Evolutionary conservation across 768 basidiomycete genomes (phyloP), one percentile per base, ranked within the genome.

Genomic region (Chiua virens): DNA sequence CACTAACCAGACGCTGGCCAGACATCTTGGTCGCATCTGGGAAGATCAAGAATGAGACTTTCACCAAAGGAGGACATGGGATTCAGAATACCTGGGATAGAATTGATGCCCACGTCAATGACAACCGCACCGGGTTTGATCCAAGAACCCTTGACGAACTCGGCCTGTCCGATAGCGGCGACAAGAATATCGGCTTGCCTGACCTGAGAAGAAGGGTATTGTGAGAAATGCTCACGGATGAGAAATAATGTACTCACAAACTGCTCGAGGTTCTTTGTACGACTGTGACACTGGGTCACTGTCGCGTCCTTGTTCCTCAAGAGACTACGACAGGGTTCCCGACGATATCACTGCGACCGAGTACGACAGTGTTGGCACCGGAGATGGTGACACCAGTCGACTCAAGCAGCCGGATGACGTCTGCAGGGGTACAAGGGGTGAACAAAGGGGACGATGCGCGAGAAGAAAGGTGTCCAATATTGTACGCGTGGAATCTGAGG

Each of bases 81-180:
- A 28, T 9, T 14, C 15, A 37, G 67, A 69, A 52, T 67, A 89
- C 92, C 93, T 55, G 90, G 87, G 47, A 98, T 79, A 65, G 90
- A 96, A 73, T 98, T 99, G 63, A 95, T 98, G 42, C 97, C 97
- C 48, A 99, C 97, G 63, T 99, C 97, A 57, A 99, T 93, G 46
- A 99, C 92, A 44, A 96, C 83, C 23, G 89, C 92, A 32, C 95
- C 97, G 4, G 87, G 86, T 72, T 98, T 98, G 55, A 99, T 72
- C 97, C 97, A 98, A 8, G 85, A 83, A 20, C 93, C 96, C 65
- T 93, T 86, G 58, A 98, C 83, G 50, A 87, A 91, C 64, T 93
- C 85, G 21, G 97, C 72, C 71, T 89, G 86, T 35, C 97, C 97
- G 54, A 98, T 96, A n/a, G 97, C 97, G 49, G 92, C 85, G n/a